Conservation (phyloP, 805 yeast species). For the Spathaspora gorwiae region DNA sequence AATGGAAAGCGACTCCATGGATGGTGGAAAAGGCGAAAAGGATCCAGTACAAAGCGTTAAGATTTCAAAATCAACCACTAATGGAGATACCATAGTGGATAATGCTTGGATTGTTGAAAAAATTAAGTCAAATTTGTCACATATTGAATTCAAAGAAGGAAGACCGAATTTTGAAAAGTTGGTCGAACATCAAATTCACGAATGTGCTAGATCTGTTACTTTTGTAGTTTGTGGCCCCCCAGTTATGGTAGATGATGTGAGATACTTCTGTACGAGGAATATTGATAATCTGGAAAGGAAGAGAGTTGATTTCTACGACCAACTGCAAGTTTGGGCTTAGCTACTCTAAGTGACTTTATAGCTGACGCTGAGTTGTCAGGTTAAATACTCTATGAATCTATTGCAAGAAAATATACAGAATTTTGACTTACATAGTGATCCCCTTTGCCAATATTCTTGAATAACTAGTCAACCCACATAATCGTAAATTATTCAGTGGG, state of each 20-base stretch:
- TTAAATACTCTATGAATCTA: no score
- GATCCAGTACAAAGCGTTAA: background rate
- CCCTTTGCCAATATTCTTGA: background rate
- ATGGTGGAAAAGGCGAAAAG: background rate
- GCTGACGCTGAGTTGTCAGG: no score
- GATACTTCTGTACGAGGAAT: constrained; percentile 43
- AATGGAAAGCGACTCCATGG: constrained; percentile 37
- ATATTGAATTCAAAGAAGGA: constrained; percentile 37
- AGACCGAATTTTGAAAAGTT: constrained; percentile 34
- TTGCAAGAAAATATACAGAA: no score
- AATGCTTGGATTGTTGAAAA: constrained; percentile 12
- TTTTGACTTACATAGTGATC: no score
- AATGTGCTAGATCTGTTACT: constrained; percentile 41
- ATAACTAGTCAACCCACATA: background rate
- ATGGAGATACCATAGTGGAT: constrained; percentile 56
- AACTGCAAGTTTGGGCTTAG: constrained; percentile 60
- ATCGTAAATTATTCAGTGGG: no score
- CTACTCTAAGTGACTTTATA: no score
- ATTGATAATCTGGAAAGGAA: constrained; percentile 32
- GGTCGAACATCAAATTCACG: constrained; percentile 18
- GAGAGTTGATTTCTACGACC: constrained; percentile 70
- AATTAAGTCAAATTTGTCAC: constrained; percentile 17
- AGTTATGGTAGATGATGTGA: constrained; percentile 50
- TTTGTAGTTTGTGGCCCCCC: constrained; percentile 66
- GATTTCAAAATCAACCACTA: constrained; percentile 51